Evolutionary conservation across 139 green algal species (phyloP).

Genomic region (Coelastrella sp.): DNA sequence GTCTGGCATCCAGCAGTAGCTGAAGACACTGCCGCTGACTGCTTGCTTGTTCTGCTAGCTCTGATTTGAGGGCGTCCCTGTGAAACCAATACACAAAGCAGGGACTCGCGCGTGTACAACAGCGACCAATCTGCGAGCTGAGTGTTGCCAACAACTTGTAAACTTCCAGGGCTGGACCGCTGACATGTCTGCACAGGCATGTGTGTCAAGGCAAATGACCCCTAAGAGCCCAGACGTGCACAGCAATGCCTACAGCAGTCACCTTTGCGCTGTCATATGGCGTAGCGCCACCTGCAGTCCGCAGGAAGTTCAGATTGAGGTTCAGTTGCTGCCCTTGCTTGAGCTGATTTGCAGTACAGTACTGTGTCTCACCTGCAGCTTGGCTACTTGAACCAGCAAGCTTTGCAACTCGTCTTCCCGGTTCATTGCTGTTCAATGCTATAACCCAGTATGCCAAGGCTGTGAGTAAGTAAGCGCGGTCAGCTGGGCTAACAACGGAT

Average conservation of each 20-base stretch:
- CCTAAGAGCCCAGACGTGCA: not conserved
- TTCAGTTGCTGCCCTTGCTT: not conserved
- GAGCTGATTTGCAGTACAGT: not conserved
- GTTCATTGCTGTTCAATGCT: not conserved
- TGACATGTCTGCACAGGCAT: too few species aligned
- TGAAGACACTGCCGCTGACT: conserved; percentile 21
- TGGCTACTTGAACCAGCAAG: conserved; percentile 24
- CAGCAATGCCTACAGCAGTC: not conserved
- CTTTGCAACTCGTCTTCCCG: not conserved
- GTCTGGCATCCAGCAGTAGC: not conserved
- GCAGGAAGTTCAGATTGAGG: not conserved
- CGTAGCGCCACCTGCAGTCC: conserved; percentile 27
- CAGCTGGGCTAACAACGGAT: too few species aligned
- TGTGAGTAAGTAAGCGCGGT: too few species aligned
- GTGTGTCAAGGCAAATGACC: not conserved
- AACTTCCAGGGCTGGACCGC: too few species aligned
- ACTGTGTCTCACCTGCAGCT: not conserved
- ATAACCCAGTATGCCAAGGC: too few species aligned
- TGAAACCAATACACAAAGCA: not conserved
- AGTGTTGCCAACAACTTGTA: too few species aligned
- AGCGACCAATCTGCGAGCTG: too few species aligned
- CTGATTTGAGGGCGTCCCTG: not conserved
- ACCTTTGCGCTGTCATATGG: conserved; percentile 28
- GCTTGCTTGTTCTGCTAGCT: not conserved
- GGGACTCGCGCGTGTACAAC: not conserved